phyloP scores from a whole-genome alignment of 306 rosid species.

The Neltuma alba region DNA sequence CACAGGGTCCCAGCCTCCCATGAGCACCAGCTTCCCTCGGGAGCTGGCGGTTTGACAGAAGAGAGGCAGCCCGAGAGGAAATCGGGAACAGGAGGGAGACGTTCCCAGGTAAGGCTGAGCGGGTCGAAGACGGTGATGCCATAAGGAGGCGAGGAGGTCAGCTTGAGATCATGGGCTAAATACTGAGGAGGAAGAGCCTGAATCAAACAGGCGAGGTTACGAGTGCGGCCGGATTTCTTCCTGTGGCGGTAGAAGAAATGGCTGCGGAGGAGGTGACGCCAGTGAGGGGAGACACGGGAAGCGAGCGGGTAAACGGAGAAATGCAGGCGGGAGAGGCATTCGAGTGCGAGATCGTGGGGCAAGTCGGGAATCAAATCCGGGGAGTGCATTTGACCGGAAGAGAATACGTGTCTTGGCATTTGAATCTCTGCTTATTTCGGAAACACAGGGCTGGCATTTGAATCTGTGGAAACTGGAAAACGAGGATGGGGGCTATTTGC shows the following conservation, averaged over 20 bases:
- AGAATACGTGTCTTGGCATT: neutral
- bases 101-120: slow-evolving; percentile 28
- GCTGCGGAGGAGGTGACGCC: slow-evolving; percentile 45
- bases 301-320: slow-evolving; percentile 39
- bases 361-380: slow-evolving; percentile 41
- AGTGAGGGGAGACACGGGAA: slow-evolving; percentile 41
- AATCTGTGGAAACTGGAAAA: neutral
- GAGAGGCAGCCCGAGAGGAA: slow-evolving; percentile 40
- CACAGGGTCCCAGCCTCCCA: slow-evolving; percentile 59
- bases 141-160: slow-evolving; percentile 8
- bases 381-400: slow-evolving; percentile 23
- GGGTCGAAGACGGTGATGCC: slow-evolving; percentile 47
- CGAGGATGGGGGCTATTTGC: neutral
- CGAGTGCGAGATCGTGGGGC: slow-evolving; percentile 49
- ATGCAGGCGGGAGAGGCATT: slow-evolving; percentile 50
- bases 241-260: slow-evolving; percentile 36
- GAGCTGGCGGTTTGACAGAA: slow-evolving; percentile 44
- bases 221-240: slow-evolving; percentile 41
- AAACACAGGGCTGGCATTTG: too few species aligned
- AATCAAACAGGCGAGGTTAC: slow-evolving; percentile 38
- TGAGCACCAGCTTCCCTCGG: slow-evolving; percentile 45
- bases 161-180: neutral
- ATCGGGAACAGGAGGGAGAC: slow-evolving; percentile 40
- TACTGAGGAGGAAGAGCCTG: slow-evolving; percentile 19
- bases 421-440: too few species aligned